Evolutionary conservation across 169 alveolate species (phyloP), one percentile per base, ranked within the genome.

Genomic region (Fabrea salina): DNA sequence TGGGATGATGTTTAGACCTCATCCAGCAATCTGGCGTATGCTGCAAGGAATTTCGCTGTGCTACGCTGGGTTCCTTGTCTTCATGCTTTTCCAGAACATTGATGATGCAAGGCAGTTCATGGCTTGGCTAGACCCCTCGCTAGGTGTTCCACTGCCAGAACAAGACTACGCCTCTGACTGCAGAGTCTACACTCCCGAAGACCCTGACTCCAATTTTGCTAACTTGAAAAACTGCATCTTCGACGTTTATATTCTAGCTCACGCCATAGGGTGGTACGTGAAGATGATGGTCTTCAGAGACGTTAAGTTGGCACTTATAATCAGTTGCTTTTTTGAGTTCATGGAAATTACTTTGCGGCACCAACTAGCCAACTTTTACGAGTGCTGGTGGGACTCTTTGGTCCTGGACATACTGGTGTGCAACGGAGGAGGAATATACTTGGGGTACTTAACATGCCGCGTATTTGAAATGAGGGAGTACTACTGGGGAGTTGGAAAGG

Each of bases 371-470:
- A 94, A 94, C 66, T 95, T 95, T 88, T 87, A 89, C 82, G 98
- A 95, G 84, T 95, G 98, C 66, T 95, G 98, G 98, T 95, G 98
- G 98, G 98, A 95, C 76, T 96, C 91, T 84, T 78, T 94, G 25
- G 19, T 94, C 6, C 74, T 94, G 5, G 97, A 94, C 51, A 72
- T 93, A 11, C 80, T 92, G 59, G 96, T 96, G 35, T 92, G 96
- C 84, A 93, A 93, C 66, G 43, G 85, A 50, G 35, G 91, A 2
- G 97, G 97, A 25, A 91, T 94, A 33, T 71, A 85, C 16, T n/a
- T 75, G 4, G 95, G 95, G 5, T 79, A 78, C 40, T 50, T 57
- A n/a, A 50, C 64, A 6, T 70, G 79, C 49, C n/a, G 64, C 22
- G 11, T 19, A 47, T 70, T 70, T 39, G 66, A 70, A 27, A 49